Evolutionary conservation across 2,329 filamentous ascomycete genomes (phyloP), one percentile per base, ranked within the genome.

Genomic region (Aspergillus alliaceus): DNA sequence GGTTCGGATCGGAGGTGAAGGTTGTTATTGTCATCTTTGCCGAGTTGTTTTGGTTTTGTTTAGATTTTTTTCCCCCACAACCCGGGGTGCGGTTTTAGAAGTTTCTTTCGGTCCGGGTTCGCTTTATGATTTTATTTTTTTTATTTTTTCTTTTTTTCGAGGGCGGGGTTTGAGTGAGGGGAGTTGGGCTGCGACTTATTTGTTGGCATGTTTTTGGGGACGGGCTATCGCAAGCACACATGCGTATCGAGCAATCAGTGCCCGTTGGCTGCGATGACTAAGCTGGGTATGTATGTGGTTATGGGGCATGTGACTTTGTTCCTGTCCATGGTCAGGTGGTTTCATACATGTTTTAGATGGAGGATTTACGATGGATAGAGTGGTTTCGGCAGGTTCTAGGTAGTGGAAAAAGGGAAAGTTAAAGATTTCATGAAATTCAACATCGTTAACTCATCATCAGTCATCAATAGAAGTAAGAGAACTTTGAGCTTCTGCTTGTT

Each of bases 11-110:
- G 25, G 50, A 31, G 29, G 35, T 22, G n/a, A 49, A 14, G 32
- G 40, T 60, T 25, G 65, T 65, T 53, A 66, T 49, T 25, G 64
- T 66, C 64, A 66, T 66, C n/a, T n/a, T n/a, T n/a, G n/a, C n/a
- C n/a, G n/a, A n/a, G n/a, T n/a, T n/a, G n/a, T n/a, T 48, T 56
- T 62, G 40, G 22, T 44, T 44, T 44, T 24, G 22, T 12, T 44
- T 24, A n/a, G n/a, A n/a, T n/a, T n/a, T n/a, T n/a, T n/a, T n/a
- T n/a, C n/a, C n/a, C n/a, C n/a, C n/a, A n/a, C n/a, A n/a, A 18
- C 25, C 42, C 25, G 24, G 42, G 27, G 14, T 29, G 14, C 15
- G 8, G 25, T n/a, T 27, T n/a, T 27, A 14, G 14, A 12, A 7
- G 42, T 29, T 18, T 29, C 14, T 46, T 18, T 31, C 11, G n/a